A percentile compares a stretch with the other conserved stretches of the same genome.
Evolutionary conservation across 129 eudicot species (phyloP).

Genomic region (Chrysanthemum makinoi): DNA sequence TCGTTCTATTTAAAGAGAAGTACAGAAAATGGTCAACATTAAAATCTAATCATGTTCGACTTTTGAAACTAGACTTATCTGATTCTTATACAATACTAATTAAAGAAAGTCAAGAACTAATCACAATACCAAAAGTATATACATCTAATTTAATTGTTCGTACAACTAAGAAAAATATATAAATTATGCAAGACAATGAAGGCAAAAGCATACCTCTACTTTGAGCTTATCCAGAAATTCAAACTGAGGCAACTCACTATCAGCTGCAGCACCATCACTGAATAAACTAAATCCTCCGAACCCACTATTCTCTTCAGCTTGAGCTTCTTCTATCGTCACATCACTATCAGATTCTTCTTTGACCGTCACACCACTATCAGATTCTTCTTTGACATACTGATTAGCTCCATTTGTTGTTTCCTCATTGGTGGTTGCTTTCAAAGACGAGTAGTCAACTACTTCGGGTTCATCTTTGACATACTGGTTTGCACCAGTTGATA

Average conservation of each 20-base stretch:
- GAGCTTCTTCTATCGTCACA: slow-evolving; percentile 27
- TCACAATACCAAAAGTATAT: neutral
- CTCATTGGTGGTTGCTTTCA: slow-evolving; percentile 28
- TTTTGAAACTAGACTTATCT: neutral
- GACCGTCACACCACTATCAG: slow-evolving; percentile 29
- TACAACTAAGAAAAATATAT: too few species aligned
- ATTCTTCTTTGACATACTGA: slow-evolving; percentile 35
- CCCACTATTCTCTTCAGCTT: slow-evolving; percentile 28
- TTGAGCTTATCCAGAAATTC: slow-evolving; percentile 47
- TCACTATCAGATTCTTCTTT: slow-evolving; percentile 34
- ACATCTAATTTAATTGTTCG: neutral
- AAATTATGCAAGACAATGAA: too few species aligned
- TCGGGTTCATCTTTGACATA: slow-evolving; percentile 36
- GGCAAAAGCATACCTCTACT: slow-evolving; percentile 35
- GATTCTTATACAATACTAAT: neutral
- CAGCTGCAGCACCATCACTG: slow-evolving; percentile 24
- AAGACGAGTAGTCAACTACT: slow-evolving; percentile 28
- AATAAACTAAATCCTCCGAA: slow-evolving; percentile 29
- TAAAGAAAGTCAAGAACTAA: neutral
- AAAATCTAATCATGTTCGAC: neutral
- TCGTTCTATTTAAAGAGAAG: neutral
- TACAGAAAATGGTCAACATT: neutral
- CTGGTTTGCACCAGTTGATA: slow-evolving; percentile 36
- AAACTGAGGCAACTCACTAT: slow-evolving; percentile 30
- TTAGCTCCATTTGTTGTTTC: slow-evolving; percentile 36